A percentile compares a stretch with the other conserved stretches of the same genome.
Evolutionary conservation across 164 flowering plant species (phyloP).

Genomic region (Umbilicus rupestris): DNA sequence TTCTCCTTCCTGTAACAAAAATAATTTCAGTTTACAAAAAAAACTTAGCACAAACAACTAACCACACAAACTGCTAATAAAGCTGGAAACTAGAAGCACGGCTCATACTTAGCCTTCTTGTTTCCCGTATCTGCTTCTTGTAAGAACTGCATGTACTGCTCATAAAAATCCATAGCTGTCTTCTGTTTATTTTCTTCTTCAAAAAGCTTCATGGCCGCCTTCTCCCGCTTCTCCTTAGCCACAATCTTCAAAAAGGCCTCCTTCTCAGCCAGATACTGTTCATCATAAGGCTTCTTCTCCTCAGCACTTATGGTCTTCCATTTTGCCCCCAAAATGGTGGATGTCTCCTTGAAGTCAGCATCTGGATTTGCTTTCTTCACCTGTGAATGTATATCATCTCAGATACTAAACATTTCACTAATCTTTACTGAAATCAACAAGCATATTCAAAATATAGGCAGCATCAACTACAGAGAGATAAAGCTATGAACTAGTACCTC

Average conservation of each 20-base stretch:
- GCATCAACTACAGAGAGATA: neutral
- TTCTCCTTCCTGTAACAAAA: constrained; percentile 50
- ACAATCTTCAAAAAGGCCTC: constrained; percentile 64
- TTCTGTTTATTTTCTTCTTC: constrained; percentile 90
- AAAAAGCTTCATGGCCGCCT: constrained; percentile 76
- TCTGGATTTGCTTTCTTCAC: constrained; percentile 71
- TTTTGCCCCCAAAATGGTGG: constrained; percentile 66
- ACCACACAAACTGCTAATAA: neutral
- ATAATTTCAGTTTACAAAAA: too few relatives aligned
- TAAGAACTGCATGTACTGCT: constrained; percentile 74
- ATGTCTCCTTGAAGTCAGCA: constrained; percentile 70
- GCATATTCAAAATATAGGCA: neutral
- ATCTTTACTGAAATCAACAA: neutral
- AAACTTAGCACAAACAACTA: neutral
- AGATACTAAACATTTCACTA: neutral
- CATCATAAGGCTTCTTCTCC: constrained; percentile 94
- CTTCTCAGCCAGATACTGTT: constrained; percentile 66
- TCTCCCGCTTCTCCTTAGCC: constrained; percentile 78
- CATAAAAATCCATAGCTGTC: constrained; percentile 85
- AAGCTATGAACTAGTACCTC: constrained; percentile 36
- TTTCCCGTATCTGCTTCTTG: constrained; percentile 52
- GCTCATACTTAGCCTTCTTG: constrained; percentile 43
- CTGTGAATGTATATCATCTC: constrained; percentile 19
- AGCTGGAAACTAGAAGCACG: neutral
- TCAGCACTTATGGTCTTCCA: constrained; percentile 73